phyloP scores from a whole-genome alignment of 2,329 filamentous ascomycete species.

The Alternaria infectoria region DNA sequence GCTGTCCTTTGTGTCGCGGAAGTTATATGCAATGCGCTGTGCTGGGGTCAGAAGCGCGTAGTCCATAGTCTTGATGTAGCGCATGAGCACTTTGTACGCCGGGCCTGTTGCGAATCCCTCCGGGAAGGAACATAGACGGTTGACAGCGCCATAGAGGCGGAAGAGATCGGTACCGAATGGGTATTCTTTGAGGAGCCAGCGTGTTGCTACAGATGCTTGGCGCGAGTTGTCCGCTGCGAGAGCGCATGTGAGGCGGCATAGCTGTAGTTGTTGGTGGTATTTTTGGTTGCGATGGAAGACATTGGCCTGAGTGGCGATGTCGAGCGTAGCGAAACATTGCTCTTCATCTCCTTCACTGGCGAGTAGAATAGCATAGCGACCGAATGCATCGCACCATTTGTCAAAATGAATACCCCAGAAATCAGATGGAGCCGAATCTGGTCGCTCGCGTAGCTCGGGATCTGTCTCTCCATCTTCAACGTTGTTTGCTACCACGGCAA shows the following conservation, averaged over 20 bases:
- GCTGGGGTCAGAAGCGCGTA: constrained; percentile 64
- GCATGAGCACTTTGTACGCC: constrained; percentile 87
- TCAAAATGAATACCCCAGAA: constrained; percentile 83
- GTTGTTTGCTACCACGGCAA: constrained; percentile 43
- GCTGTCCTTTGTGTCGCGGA: constrained; percentile 42
- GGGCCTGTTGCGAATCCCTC: constrained; percentile 78
- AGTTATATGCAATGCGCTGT: constrained; percentile 53
- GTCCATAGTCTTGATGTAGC: constrained; percentile 91
- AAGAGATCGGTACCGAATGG: constrained; percentile 82
- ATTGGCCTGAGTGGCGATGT: constrained; percentile 78
- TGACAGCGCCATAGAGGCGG: constrained; percentile 80
- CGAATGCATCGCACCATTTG: constrained; percentile 87
- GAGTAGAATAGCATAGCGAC: constrained; percentile 82
- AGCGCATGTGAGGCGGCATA: constrained; percentile 84
- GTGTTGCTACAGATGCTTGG: constrained; percentile 74
- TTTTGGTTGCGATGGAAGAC: constrained; percentile 77
- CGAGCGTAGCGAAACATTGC: constrained; percentile 80
- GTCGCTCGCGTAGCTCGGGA: constrained; percentile 36
- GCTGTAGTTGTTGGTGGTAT: constrained; percentile 73
- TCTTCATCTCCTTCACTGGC: constrained; percentile 70
- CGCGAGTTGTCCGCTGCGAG: constrained; percentile 79
- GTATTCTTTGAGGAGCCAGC: constrained; percentile 84
- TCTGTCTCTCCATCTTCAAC: constrained; percentile 40
- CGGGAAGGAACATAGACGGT: constrained; percentile 76
- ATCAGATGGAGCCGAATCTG: constrained; percentile 53